Evolutionary conservation across 768 basidiomycete species (phyloP).

Genomic region (Nevesoporus exiguus): DNA sequence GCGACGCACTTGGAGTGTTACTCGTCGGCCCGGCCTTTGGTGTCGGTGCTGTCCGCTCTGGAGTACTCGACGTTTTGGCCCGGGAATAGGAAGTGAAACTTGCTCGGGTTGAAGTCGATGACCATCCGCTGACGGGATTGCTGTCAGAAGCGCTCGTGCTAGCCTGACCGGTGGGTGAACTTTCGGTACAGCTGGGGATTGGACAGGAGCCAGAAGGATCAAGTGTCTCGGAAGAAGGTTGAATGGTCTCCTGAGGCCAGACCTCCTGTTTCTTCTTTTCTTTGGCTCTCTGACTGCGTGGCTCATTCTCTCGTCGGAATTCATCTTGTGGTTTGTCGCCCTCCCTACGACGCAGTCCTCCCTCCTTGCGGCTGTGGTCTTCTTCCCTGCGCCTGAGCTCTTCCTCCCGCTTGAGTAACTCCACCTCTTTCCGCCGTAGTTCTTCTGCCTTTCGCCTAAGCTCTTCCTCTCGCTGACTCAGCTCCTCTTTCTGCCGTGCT

Average conservation of each 20-base stretch:
- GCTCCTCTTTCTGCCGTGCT: slow-evolving; percentile 24
- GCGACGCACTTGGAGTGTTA: slow-evolving; percentile 19
- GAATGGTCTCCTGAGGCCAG: slow-evolving; percentile 27
- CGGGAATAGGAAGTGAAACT: slow-evolving; percentile 24
- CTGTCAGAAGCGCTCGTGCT: slow-evolving; percentile 26
- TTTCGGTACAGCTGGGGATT: slow-evolving; percentile 31
- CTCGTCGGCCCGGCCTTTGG: slow-evolving; percentile 20
- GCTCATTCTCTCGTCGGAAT: slow-evolving; percentile 32
- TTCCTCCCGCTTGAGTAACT: slow-evolving; percentile 26
- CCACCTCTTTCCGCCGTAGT: slow-evolving; percentile 26
- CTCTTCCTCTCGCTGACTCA: slow-evolving; percentile 22
- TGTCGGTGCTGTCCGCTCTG: slow-evolving; percentile 24
- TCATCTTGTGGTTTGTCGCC: slow-evolving; percentile 27
- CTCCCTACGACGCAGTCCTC: slow-evolving; percentile 30
- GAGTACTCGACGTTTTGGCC: slow-evolving; percentile 23
- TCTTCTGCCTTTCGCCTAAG: too few species aligned
- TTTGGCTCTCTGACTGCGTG: slow-evolving; percentile 28
- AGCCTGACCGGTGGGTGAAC: slow-evolving; percentile 30
- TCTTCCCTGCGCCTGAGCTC: slow-evolving; percentile 32
- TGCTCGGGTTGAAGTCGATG: slow-evolving; percentile 29
- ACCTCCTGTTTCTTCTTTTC: slow-evolving; percentile 31
- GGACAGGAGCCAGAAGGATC: slow-evolving; percentile 31
- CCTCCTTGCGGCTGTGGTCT: slow-evolving; percentile 29
- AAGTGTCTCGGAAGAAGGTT: slow-evolving; percentile 28
- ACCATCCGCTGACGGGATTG: slow-evolving; percentile 27